phyloP scores from a whole-genome alignment of 805 yeast genomes.

The Metschnikowia cerradonensis region DNA sequence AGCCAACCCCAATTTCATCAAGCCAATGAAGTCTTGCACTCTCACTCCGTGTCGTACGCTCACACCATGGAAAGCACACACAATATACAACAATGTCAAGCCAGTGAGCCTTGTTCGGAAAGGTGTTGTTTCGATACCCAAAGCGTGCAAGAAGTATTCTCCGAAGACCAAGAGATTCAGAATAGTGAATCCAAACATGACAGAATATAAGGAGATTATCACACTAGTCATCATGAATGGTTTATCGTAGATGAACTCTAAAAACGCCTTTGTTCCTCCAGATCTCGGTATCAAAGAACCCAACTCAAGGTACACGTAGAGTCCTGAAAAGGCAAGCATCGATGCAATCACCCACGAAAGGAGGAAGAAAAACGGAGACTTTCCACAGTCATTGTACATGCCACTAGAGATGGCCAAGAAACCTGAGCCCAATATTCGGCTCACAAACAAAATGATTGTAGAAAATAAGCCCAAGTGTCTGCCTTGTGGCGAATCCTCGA shows the following conservation, averaged over 20 bases:
- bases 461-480: slow-evolving; percentile 69
- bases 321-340: slow-evolving; percentile 59
- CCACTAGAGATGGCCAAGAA: slow-evolving; percentile 71
- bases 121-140: slow-evolving; percentile 39
- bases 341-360: slow-evolving; percentile 63
- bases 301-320: slow-evolving; percentile 62
- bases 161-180: slow-evolving; percentile 60
- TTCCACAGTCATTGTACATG: slow-evolving; percentile 63
- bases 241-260: slow-evolving; percentile 60
- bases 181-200: slow-evolving; percentile 52
- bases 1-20: slow-evolving; percentile 53
- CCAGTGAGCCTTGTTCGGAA: slow-evolving; percentile 33
- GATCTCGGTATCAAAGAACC: slow-evolving; percentile 69
- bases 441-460: slow-evolving; percentile 57
- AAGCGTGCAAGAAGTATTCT: slow-evolving; percentile 48
- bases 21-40: slow-evolving; percentile 61
- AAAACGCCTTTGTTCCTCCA: slow-evolving; percentile 72
- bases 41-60: slow-evolving; percentile 58
- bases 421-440: slow-evolving; percentile 75
- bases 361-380: slow-evolving; percentile 58
- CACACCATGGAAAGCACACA: slow-evolving; percentile 48
- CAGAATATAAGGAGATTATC: slow-evolving; percentile 44
- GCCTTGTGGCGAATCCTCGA: slow-evolving; percentile 65
- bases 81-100: slow-evolving; percentile 24
- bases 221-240: slow-evolving; percentile 57